Percentiles rank a stretch among this genome's conserved stretches.
phyloP scores from a whole-genome alignment of 306 rosid species.

The Fagus sylvatica region DNA sequence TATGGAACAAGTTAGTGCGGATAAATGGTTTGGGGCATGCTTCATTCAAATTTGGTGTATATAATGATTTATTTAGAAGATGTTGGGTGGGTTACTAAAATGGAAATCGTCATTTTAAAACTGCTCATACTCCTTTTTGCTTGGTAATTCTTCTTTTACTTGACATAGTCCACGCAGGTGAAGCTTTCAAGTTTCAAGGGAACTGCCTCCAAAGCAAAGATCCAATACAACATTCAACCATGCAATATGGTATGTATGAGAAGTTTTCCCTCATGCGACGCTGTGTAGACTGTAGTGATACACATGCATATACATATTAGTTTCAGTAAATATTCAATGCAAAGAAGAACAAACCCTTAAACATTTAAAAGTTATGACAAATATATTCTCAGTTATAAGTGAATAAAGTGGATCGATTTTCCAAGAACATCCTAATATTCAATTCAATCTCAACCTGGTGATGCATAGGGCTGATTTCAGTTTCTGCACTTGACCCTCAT shows the following conservation, averaged over 20 bases:
- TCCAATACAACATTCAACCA: conserved; percentile 58
- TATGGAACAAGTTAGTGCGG: not conserved
- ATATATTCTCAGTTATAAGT: not conserved
- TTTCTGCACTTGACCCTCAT: not conserved
- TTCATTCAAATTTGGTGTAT: not conserved
- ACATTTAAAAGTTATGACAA: not conserved
- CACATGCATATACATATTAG: not conserved
- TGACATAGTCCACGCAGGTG: conserved; percentile 44
- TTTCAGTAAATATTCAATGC: not conserved
- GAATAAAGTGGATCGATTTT: not conserved
- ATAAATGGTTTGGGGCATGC: not conserved
- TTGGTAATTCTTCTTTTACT: conserved; percentile 31
- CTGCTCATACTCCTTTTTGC: not conserved
- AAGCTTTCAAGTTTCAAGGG: conserved; percentile 64
- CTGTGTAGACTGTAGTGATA: not conserved
- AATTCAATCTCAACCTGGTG: not conserved
- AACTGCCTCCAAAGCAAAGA: conserved; percentile 72
- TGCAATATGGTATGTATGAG: conserved; percentile 62
- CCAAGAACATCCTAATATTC: not conserved
- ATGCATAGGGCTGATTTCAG: not conserved
- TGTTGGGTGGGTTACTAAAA: conserved; percentile 13
- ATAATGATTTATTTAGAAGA: not conserved
- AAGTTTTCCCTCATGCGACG: conserved; percentile 5
- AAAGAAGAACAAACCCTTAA: not conserved
- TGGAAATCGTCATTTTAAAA: not conserved